Percentiles rank a stretch among this genome's conserved stretches.
Conservation (phyloP, 139 green algal species). For the Picochlorum sp. region DNA sequence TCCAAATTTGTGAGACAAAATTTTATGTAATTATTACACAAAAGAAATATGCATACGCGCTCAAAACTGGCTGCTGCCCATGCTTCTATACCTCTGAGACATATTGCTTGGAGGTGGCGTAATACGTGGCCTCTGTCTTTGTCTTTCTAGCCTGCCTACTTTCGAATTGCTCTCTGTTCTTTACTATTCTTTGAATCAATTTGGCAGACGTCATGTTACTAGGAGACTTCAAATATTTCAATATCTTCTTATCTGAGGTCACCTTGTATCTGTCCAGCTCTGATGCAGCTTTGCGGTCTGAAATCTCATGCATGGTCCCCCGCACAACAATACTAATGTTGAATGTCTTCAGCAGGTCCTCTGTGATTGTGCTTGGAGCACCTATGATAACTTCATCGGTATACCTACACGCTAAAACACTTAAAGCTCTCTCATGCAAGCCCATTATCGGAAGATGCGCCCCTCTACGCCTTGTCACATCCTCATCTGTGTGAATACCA, state of each 20-base stretch:
- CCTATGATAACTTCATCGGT: slow-evolving; percentile 96
- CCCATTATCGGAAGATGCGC: slow-evolving; percentile 96
- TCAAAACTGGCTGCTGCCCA: neutral
- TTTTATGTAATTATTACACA: no score
- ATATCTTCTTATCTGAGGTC: slow-evolving; percentile 30
- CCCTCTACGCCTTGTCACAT: slow-evolving; percentile 63
- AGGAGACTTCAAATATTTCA: slow-evolving; percentile 52
- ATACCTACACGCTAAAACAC: slow-evolving; percentile 90
- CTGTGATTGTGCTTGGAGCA: slow-evolving; percentile 53
- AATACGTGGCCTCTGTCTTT: slow-evolving; percentile 34
- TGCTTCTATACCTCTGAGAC: slow-evolving; percentile 26
- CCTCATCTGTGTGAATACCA: slow-evolving; percentile 90
- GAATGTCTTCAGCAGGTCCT: slow-evolving; percentile 91
- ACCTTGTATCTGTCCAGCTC: slow-evolving; percentile 34
- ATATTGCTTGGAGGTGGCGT: slow-evolving; percentile 33
- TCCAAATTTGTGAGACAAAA: no score
- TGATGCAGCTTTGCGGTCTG: neutral
- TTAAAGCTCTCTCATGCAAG: slow-evolving; percentile 90
- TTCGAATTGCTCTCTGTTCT: slow-evolving; percentile 79
- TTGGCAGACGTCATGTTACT: slow-evolving; percentile 64
- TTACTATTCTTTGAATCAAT: slow-evolving; percentile 89
- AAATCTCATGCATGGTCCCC: slow-evolving; percentile 63
- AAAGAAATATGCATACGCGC: neutral
- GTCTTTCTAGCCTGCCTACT: slow-evolving; percentile 57
- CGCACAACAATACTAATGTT: slow-evolving; percentile 89